Conservation (phyloP, 352 stramenopile genomes). For the Globisporangium irregulare region DNA sequence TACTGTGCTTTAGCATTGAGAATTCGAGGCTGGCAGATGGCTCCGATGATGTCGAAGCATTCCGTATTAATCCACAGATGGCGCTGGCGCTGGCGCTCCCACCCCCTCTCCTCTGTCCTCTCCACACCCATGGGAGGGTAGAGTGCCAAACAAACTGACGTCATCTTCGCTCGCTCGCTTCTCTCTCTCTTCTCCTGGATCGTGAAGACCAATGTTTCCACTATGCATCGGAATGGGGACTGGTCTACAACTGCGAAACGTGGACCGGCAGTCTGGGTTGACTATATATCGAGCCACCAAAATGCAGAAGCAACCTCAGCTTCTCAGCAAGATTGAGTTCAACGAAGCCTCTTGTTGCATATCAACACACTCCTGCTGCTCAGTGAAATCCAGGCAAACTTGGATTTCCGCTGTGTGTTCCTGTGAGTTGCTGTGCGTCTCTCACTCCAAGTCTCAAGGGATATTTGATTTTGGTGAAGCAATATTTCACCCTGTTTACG, state of each 20-base stretch:
- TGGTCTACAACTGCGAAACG: too few species aligned
- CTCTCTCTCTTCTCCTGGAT: background rate
- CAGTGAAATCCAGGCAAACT: too few species aligned
- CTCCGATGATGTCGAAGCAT: background rate
- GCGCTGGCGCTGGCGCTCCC: background rate
- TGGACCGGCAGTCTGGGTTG: too few species aligned
- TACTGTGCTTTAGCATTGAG: background rate
- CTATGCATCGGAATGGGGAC: too few species aligned
- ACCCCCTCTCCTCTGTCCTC: background rate
- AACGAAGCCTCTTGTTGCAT: too few species aligned
- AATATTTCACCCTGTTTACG: background rate
- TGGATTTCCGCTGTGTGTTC: too few species aligned
- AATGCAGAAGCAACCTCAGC: too few species aligned
- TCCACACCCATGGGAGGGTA: background rate
- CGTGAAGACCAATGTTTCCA: background rate
- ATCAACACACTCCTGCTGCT: too few species aligned
- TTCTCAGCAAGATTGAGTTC: too few species aligned
- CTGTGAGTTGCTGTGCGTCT: background rate
- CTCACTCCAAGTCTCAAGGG: background rate
- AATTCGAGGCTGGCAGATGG: background rate
- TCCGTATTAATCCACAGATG: background rate
- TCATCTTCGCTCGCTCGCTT: background rate
- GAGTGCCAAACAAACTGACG: background rate
- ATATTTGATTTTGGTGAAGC: background rate
- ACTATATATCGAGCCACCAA: too few species aligned